These are phyloP conservation scores for Cystobasidiopsis lactophilus DNA, from an alignment of 768 basidiomycete genomes.

Conservation along the genomic window DNA sequence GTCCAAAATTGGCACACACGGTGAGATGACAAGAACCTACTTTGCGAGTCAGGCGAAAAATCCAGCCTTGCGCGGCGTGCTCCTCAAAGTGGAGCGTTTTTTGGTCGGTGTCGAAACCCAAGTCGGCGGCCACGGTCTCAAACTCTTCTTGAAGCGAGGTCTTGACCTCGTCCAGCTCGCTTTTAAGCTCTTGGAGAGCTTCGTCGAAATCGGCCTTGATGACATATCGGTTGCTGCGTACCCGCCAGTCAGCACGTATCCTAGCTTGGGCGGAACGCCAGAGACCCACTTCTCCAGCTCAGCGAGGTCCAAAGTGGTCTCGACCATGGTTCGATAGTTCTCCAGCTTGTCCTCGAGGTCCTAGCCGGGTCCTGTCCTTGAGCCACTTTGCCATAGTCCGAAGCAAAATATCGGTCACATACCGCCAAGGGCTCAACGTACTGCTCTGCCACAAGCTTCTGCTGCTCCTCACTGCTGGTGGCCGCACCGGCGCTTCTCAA, in stretches of 20 bases:
- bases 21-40: constrained; percentile 37
- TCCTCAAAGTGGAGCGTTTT: constrained; percentile 80
- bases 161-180: constrained; percentile 44
- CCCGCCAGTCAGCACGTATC: not conserved
- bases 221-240: constrained; percentile 44
- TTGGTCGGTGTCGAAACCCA: constrained; percentile 69
- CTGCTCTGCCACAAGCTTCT: constrained; percentile 38
- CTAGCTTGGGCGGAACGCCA: not conserved
- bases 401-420: constrained; percentile 10
- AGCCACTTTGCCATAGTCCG: not conserved
- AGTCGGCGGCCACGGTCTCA: constrained; percentile 39
- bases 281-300: constrained; percentile 33
- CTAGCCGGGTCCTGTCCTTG: not conserved
- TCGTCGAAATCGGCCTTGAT: constrained; percentile 83
- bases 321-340: constrained; percentile 43
- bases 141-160: constrained; percentile 73
- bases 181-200: constrained; percentile 43
- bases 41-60: constrained; percentile 74
- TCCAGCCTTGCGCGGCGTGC: constrained; percentile 68
- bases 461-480: constrained; percentile 8
- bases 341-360: constrained; percentile 1
- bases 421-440: constrained; percentile 47
- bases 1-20: not conserved
- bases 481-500: constrained; percentile 29
- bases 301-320: constrained; percentile 77